Base-by-base conservation (phyloP, 2,329 filamentous ascomycete genomes). In the Aureobasidium namibiae region DNA sequence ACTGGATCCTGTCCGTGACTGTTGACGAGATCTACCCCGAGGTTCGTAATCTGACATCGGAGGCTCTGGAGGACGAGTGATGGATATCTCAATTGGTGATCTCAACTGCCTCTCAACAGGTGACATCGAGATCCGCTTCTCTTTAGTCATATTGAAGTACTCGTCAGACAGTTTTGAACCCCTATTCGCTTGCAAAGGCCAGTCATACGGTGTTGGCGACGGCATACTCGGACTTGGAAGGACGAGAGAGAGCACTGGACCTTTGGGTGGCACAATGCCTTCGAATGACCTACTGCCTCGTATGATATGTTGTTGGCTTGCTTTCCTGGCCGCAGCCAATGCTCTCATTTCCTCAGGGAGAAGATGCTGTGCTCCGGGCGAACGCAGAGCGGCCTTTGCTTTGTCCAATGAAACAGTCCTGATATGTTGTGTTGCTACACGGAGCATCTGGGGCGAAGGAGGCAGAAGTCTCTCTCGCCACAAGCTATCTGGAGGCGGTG, bases 301-400 rank as follows among this genome's bases (percentile, higher is more conserved):
- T 8, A 60, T 18, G 14, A 38, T 24, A 4, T 18, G 31, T 26
- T 52, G 38, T 5, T 45, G 26, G n/a, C 21, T 34, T 8, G 23
- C 16, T 8, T 36, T 46, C 11, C 45, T 60, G 26, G 46, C 24
- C 9, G 41, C 49, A 21, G 48, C 58, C 9, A 52, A 16, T 3
- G 56, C 45, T 6, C 56, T 31, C 56, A 53, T 46, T n/a, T 60
- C 58, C 14, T 60, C 58, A 2, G 58, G 58, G 13, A 60, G 33
- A 14, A 60, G 58, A 1, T 39, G 58, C 16, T 24, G 38, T 13
- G 8, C 31, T 18, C 49, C 58, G 1, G 38, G 41, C 4, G 48
- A 60, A 26, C 33, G 38, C 9, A 46, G 21, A 24, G 58, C 41
- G 24, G 57, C 53, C 13, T 56, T 56, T 26, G 58, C 41, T 33